Conservation (phyloP, 1,284 basidiomycete species). For the Schizophyllum commune region DNA sequence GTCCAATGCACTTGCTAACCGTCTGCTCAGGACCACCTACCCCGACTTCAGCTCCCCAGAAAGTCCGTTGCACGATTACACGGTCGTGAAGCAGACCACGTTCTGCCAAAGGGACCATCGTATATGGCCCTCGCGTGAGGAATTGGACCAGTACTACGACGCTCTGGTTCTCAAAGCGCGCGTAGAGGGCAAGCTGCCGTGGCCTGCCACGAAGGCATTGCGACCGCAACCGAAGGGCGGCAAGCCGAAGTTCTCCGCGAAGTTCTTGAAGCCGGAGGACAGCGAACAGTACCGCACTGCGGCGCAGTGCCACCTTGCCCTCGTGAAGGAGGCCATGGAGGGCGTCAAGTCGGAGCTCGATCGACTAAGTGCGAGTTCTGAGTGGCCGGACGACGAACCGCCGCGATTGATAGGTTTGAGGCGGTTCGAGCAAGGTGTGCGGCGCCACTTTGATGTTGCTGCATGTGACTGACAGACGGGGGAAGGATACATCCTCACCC, state of each 20-base stretch:
- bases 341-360: not conserved
- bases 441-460: too few species aligned
- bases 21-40: not conserved
- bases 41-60: not conserved
- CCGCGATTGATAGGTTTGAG: not conserved
- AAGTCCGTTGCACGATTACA: not conserved
- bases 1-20: too few species aligned
- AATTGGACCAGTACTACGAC: not conserved
- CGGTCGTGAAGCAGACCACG: not conserved
- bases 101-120: not conserved
- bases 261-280: not conserved
- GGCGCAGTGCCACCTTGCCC: not conserved
- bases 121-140: not conserved
- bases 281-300: not conserved
- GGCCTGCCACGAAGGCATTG: not conserved
- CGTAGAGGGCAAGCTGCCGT: not conserved
- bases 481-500: not conserved
- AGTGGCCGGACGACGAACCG: not conserved
- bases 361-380: not conserved
- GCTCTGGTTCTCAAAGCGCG: not conserved
- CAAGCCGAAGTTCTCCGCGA: not conserved
- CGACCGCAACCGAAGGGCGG: not conserved
- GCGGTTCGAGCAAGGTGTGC: not conserved
- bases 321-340: not conserved
- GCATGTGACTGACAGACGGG: too few species aligned